Evolutionary conservation across 2,329 filamentous ascomycete genomes (phyloP), one percentile per base, ranked within the genome.

Genomic region (Sporothrix phasma): DNA sequence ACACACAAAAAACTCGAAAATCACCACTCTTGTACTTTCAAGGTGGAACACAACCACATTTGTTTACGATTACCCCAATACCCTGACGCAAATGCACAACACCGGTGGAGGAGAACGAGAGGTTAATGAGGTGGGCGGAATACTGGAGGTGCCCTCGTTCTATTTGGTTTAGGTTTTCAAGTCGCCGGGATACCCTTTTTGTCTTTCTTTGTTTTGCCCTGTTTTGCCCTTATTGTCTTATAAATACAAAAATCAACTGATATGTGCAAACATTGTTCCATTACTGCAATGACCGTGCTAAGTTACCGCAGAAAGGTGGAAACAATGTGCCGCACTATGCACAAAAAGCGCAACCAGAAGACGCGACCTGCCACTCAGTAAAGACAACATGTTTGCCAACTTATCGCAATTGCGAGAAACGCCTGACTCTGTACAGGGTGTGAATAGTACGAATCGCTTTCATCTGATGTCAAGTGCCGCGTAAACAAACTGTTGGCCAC

Each of bases 171-270:
- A 43, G 19, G 39, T 31, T 59, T 34, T 26, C 15, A 59, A 59
- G 60, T 62, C 60, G 26, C 46, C 60, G 43, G 60, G 60, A 62
- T 64, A 60, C 61, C 51, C 61, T 34, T 19, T 45, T 11, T 37
- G 31, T 58, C 56, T 19, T 54, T 41, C n/a, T 43, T 24, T 31
- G 10, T n/a, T 60, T 22, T 41, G 29, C 34, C n/a, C n/a, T n/a
- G n/a, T 19, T 43, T 10, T 24, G 5, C 1, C n/a, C n/a, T n/a
- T n/a, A 47, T 60, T 47, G 24, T 34, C 17, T 37, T 31, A 11
- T 29, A 5, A 19, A 5, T 43, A n/a, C 29, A 3, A 13, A 17
- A 15, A 26, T 26, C 4, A 56, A 39, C 39, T 56, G 29, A 39
- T 15, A 39, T 39, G 24, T 10, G 19, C 15, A 56, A n/a, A n/a